These are phyloP conservation scores for Theileria luwenshuni DNA, from an alignment of 169 alveolate genomes.

Conservation along the genomic window DNA sequence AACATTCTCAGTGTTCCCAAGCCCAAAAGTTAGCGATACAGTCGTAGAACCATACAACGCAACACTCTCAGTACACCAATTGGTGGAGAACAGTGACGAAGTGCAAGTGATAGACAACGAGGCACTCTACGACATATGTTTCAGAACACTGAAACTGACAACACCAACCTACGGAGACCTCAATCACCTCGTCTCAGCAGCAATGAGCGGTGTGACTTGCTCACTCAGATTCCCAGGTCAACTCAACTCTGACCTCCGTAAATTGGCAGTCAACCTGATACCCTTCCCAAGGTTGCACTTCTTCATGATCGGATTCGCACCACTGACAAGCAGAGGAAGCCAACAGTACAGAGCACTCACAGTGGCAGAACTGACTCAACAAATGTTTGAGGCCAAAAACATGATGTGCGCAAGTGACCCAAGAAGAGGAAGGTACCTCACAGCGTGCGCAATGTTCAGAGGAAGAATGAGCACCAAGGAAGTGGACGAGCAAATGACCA, in stretches of 20 bases:
- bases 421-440: constrained; percentile 97
- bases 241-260: constrained; percentile 93
- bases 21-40: constrained; percentile 98
- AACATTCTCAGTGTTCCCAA: constrained; percentile 97
- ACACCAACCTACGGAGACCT: constrained; percentile 98
- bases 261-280: constrained; percentile 96
- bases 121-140: constrained; percentile 98
- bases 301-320: constrained; percentile 98
- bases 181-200: constrained; percentile 96
- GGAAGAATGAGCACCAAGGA: constrained; percentile 99
- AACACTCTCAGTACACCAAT: constrained; percentile 95
- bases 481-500: constrained; percentile 99
- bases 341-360: constrained; percentile 98
- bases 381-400: constrained; percentile 98
- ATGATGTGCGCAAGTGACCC: constrained; percentile 99
- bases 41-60: constrained; percentile 99
- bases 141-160: constrained; percentile 96
- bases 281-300: constrained; percentile 98
- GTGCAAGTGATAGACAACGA: constrained; percentile 97
- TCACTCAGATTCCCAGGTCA: constrained; percentile 98
- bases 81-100: constrained; percentile 97
- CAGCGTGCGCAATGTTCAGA: constrained; percentile 98
- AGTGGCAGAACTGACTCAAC: constrained; percentile 98
- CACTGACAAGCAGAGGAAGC: constrained; percentile 96
- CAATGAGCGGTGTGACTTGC: constrained; percentile 97